phyloP scores from a whole-genome alignment of 2,329 filamentous ascomycete genomes.

The Neonectria magnoliae region DNA sequence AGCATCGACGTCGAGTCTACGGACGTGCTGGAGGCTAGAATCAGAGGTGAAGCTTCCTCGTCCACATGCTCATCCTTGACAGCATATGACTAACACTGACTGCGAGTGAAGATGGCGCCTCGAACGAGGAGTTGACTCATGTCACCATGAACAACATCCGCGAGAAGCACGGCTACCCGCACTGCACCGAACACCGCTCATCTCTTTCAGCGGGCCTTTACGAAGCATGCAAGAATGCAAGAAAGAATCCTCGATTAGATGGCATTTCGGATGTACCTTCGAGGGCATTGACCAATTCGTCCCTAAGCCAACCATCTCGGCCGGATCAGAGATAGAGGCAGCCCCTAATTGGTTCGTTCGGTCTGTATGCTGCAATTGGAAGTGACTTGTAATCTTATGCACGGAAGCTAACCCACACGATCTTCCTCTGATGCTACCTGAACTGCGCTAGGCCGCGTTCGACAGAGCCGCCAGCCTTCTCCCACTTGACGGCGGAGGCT shows the following conservation, averaged over 20 bases:
- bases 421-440: neutral
- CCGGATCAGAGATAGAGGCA: neutral
- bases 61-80: too few relatives aligned
- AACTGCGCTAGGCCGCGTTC: neutral
- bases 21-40: conserved; percentile 75
- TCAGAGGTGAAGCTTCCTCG: conserved; percentile 63
- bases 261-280: conserved; percentile 72
- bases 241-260: conserved; percentile 69
- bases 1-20: conserved; percentile 78
- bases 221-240: conserved; percentile 77
- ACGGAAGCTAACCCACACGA: neutral
- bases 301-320: conserved; percentile 67
- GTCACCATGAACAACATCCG: conserved; percentile 75
- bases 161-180: conserved; percentile 76
- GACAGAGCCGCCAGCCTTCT: too few relatives aligned
- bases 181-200: conserved; percentile 82
- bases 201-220: conserved; percentile 76
- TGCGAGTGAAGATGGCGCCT: conserved; percentile 65
- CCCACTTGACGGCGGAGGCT: too few relatives aligned
- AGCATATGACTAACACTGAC: neutral
- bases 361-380: conserved; percentile 17
- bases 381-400: neutral
- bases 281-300: conserved; percentile 67
- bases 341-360: conserved; percentile 33
- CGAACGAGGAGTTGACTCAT: conserved; percentile 74